Percentiles rank a stretch among this genome's conserved stretches.
Evolutionary conservation across 352 stramenopile species (phyloP).

Genomic region (Thalassiosira livingstoniorum): DNA sequence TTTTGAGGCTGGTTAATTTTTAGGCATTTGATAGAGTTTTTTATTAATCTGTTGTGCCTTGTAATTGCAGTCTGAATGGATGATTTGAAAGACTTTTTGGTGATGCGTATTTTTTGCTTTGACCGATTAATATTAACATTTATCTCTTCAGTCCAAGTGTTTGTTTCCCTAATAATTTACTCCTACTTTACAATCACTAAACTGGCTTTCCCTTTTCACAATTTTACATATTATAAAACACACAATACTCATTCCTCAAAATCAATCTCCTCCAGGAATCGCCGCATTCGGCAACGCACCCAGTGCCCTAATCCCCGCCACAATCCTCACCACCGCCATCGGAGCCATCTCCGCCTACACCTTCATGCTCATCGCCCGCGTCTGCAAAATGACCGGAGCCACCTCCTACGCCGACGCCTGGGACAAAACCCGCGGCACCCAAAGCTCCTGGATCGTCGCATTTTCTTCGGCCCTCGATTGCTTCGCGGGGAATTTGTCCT

Average conservation of each 20-base stretch:
- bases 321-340: slow-evolving; percentile 69
- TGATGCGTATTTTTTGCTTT: too few species aligned
- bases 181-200: too few species aligned
- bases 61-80: too few species aligned
- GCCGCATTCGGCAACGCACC: slow-evolving; percentile 72
- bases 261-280: slow-evolving; percentile 34
- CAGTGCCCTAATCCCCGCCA: slow-evolving; percentile 68
- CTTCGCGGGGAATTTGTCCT: slow-evolving; percentile 68
- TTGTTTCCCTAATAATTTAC: too few species aligned
- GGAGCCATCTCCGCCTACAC: slow-evolving; percentile 85
- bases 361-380: slow-evolving; percentile 86
- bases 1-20: too few species aligned
- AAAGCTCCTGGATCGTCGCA: slow-evolving; percentile 63
- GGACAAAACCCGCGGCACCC: slow-evolving; percentile 78
- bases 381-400: slow-evolving; percentile 81
- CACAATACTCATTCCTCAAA: too few species aligned
- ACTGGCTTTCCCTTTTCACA: too few species aligned
- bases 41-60: too few species aligned
- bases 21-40: too few species aligned
- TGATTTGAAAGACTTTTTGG: not conserved
- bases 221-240: too few species aligned
- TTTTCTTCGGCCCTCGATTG: slow-evolving; percentile 57
- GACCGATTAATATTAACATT: too few species aligned
- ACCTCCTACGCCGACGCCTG: slow-evolving; percentile 85
- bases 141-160: too few species aligned